Percentiles rank a stretch among this genome's conserved stretches.
phyloP scores from a whole-genome alignment of 345 rosid species.

The Odontarrhena argentea region DNA sequence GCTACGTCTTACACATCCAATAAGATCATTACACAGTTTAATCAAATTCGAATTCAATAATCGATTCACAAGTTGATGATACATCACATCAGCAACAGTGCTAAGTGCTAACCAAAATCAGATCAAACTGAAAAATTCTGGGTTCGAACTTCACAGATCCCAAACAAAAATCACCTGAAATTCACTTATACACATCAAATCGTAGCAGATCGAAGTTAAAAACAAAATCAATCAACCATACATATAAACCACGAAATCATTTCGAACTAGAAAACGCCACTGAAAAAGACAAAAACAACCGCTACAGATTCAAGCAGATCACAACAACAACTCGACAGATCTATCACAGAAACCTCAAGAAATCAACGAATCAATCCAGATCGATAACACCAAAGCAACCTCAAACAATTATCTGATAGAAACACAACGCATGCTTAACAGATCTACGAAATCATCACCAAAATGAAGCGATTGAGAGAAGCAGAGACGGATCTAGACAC shows the following conservation, averaged over 20 bases:
- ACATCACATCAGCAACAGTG: neutral
- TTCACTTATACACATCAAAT: neutral
- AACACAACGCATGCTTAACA: slow-evolving; percentile 24
- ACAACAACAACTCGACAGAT: slow-evolving; percentile 22
- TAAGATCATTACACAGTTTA: neutral
- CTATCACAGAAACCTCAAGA: slow-evolving; percentile 16
- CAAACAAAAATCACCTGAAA: slow-evolving; percentile 1
- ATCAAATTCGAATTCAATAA: neutral
- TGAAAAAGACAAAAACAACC: slow-evolving; percentile 6
- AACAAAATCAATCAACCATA: slow-evolving; percentile 18
- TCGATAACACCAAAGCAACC: slow-evolving; percentile 14
- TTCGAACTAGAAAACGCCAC: slow-evolving; percentile 15
- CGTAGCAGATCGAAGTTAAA: slow-evolving; percentile 27
- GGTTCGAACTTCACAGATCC: slow-evolving; percentile 24
- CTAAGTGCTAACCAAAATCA: neutral
- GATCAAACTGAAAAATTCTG: neutral
- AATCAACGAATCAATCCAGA: slow-evolving; percentile 25
- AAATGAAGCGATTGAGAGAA: neutral
- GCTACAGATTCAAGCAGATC: slow-evolving; percentile 8
- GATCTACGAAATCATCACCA: slow-evolving; percentile 27
- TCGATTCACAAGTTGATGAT: neutral
- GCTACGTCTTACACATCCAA: too few relatives aligned
- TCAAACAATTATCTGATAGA: neutral
- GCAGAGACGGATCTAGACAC: slow-evolving; percentile 23
- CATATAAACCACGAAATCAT: slow-evolving; percentile 2